A percentile compares a stretch with the other conserved stretches of the same genome.
phyloP scores from a whole-genome alignment of 257 asterid species.

The Verbena officinalis region DNA sequence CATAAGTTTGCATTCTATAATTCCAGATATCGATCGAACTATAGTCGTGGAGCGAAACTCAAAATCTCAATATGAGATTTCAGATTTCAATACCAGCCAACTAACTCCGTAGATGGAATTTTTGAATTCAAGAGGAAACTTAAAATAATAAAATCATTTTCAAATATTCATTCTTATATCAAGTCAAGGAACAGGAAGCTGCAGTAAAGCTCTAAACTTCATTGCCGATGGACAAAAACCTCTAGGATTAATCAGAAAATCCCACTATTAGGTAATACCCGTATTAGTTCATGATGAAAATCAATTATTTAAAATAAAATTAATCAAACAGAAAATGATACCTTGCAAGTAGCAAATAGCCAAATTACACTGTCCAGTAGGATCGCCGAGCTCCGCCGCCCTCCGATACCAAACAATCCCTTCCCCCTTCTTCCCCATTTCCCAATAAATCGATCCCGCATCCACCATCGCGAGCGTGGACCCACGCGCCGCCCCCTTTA shows the following conservation, averaged over 20 bases:
- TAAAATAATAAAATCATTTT: no score
- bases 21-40: no score
- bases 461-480: slow-evolving; percentile 94
- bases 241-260: not conserved
- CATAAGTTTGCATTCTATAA: no score
- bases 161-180: no score
- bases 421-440: slow-evolving; percentile 65
- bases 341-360: slow-evolving; percentile 82
- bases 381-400: slow-evolving; percentile 86
- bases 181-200: slow-evolving; percentile 8
- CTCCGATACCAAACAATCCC: slow-evolving; percentile 60
- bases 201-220: not conserved
- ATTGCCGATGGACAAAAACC: slow-evolving; percentile 10
- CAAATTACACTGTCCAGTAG: slow-evolving; percentile 86
- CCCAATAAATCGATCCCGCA: slow-evolving; percentile 83
- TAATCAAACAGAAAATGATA: slow-evolving; percentile 14
- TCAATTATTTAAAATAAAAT: not conserved
- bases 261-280: slow-evolving; percentile 3
- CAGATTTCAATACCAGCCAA: no score
- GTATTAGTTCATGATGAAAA: slow-evolving; percentile 1
- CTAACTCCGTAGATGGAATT: no score
- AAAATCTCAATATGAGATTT: no score
- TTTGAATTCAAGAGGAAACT: no score
- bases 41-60: no score
- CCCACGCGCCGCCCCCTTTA: slow-evolving; percentile 92